phyloP scores from a whole-genome alignment of 2,329 filamentous ascomycete species.

The Ophiostoma triangulosporum region DNA sequence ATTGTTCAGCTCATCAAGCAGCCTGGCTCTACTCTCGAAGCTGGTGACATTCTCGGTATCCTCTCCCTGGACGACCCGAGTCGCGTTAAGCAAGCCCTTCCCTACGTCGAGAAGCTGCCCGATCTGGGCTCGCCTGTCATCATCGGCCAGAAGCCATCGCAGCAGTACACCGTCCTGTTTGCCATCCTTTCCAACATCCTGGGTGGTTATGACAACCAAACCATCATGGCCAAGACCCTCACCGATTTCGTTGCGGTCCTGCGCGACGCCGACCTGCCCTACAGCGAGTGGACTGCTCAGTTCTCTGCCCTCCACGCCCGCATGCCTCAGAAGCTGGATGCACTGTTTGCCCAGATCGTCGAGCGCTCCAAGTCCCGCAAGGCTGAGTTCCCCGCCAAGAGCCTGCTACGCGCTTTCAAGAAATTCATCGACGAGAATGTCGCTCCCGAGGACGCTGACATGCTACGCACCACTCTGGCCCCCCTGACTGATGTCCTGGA shows the following conservation, averaged over 20 bases:
- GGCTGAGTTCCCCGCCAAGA: constrained; percentile 83
- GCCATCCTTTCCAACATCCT: constrained; percentile 78
- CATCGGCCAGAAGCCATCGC: constrained; percentile 79
- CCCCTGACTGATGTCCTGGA: constrained; percentile 69
- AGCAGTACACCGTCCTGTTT: constrained; percentile 67
- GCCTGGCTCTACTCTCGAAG: constrained; percentile 91
- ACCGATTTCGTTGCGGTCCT: constrained; percentile 85
- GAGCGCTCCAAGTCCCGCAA: constrained; percentile 68
- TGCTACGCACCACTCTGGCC: constrained; percentile 58
- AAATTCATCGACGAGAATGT: constrained; percentile 87
- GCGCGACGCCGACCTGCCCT: constrained; percentile 78
- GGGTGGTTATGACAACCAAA: constrained; percentile 88
- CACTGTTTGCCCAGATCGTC: constrained; percentile 69
- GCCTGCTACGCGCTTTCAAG: constrained; percentile 66
- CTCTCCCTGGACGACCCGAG: constrained; percentile 88
- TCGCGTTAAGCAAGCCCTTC: constrained; percentile 90
- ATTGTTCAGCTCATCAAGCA: constrained; percentile 98
- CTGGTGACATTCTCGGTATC: constrained; percentile 97
- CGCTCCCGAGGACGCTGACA: constrained; percentile 53
- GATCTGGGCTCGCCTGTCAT: constrained; percentile 76
- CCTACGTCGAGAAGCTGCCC: constrained; percentile 83
- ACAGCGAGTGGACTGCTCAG: constrained; percentile 91
- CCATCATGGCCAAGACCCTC: constrained; percentile 80
- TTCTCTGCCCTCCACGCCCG: constrained; percentile 93
- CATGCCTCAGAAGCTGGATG: constrained; percentile 89